Percentiles rank a stretch among this genome's conserved stretches.
These are phyloP conservation scores for Spongospora subterranea DNA, from an alignment of 208 protist species.

Conservation along the genomic window DNA sequence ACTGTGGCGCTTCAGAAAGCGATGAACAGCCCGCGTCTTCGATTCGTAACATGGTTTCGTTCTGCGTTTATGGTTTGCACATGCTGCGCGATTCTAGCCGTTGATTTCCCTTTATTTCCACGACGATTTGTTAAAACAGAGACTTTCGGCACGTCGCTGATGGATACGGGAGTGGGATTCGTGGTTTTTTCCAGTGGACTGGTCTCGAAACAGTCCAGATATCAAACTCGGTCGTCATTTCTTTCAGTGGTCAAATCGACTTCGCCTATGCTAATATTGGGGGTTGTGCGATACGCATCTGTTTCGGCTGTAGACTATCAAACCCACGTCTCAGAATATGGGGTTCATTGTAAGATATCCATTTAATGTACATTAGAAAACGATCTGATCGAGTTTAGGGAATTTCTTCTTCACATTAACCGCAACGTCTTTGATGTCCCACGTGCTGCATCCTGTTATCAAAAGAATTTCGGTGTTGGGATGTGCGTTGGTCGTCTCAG, in stretches of 20 bases:
- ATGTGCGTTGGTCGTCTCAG: neutral
- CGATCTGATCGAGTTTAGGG: neutral
- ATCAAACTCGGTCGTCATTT: neutral
- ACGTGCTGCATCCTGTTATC: neutral
- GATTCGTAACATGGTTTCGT: constrained; percentile 46
- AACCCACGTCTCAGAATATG: constrained; percentile 62
- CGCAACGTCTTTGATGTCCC: neutral
- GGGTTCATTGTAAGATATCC: constrained; percentile 54
- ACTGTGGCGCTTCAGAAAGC: neutral
- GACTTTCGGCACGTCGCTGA: constrained; percentile 60
- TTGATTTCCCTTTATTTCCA: constrained; percentile 63
- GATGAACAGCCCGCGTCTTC: neutral
- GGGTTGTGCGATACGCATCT: neutral
- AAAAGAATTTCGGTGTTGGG: neutral
- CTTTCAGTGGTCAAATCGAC: neutral
- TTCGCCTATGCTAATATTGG: constrained; percentile 22
- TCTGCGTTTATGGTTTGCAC: constrained; percentile 57
- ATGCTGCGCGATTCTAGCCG: constrained; percentile 38
- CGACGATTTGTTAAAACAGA: constrained; percentile 60
- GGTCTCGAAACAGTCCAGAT: constrained; percentile 47
- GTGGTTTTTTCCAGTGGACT: constrained; percentile 59
- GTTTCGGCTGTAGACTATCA: constrained; percentile 53
- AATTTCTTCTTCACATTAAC: constrained; percentile 52
- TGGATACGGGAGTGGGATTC: constrained; percentile 60
- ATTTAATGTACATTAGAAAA: neutral